Percentiles rank a stretch among this genome's conserved stretches.
phyloP scores from a whole-genome alignment of 1,284 basidiomycete genomes.

The Cutaneotrichosporon arboriforme region DNA sequence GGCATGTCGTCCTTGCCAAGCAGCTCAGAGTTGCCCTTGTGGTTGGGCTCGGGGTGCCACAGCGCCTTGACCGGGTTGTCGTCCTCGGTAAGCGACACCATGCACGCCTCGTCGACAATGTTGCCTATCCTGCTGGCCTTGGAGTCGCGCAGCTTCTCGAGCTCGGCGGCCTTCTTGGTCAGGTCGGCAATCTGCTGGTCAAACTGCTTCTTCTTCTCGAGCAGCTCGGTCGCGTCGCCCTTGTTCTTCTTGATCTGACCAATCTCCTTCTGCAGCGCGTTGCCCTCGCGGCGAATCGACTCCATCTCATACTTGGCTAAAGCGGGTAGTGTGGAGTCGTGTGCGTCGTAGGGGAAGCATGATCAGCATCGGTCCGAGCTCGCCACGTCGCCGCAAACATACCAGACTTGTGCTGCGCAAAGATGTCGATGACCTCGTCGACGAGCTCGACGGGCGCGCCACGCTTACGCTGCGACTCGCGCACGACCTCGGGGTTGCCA shows the following conservation, averaged over 20 bases:
- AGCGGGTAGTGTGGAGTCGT: background rate
- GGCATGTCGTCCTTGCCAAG: slow-evolving; percentile 56
- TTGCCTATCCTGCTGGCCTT: slow-evolving; percentile 84
- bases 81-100: slow-evolving; percentile 87
- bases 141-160: slow-evolving; percentile 60
- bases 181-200: slow-evolving; percentile 67
- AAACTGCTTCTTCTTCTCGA: slow-evolving; percentile 71
- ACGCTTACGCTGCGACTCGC: slow-evolving; percentile 87
- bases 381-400: slow-evolving; percentile 41
- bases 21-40: slow-evolving; percentile 50
- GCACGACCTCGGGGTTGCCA: slow-evolving; percentile 86
- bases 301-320: slow-evolving; percentile 81
- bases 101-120: slow-evolving; percentile 80
- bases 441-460: slow-evolving; percentile 84
- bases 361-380: slow-evolving; percentile 1
- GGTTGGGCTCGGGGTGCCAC: slow-evolving; percentile 79
- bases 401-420: slow-evolving; percentile 68
- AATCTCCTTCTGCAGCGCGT: slow-evolving; percentile 89
- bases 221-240: slow-evolving; percentile 77
- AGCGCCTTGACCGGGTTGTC: slow-evolving; percentile 77
- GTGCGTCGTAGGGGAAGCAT: background rate
- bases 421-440: slow-evolving; percentile 83
- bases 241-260: slow-evolving; percentile 92
- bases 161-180: slow-evolving; percentile 70
- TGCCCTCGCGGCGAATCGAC: slow-evolving; percentile 72